Evolutionary conservation across 2,329 filamentous ascomycete genomes (phyloP), one percentile per base, ranked within the genome.

Genomic region (Fusarium decemcellulare): DNA sequence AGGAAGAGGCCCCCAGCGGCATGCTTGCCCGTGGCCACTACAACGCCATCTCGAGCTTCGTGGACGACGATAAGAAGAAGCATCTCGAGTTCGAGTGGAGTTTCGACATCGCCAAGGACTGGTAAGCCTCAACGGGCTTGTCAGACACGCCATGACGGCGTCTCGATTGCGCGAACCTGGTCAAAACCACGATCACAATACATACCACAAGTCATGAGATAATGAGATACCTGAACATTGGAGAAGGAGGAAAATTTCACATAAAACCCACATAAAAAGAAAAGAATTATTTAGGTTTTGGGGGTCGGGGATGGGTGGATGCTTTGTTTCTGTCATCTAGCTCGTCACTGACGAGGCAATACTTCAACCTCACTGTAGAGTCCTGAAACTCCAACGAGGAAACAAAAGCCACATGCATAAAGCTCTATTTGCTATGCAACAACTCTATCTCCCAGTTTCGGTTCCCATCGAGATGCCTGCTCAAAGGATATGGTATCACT

Each of bases 71-170:
- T 84, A 92, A 96, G 81, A 91, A 94, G 82, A 91, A 88, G 70
- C 95, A 99, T 82, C 86, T 99, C 69, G 87, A 92, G 79, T 99
- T 99, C 81, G 92, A 97, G 76, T 99, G 96, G 96, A 90, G 91
- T 67, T 98, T 99, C 77, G 93, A 98, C 78, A 97, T 99, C 80
- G 88, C 92, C 83, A 99, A 98, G 88, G 93, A 97, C 80, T 98
- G 96, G 96, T 93, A 90, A 72, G 74, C 36, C 23, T 34, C 52
- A 30, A 16, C 34, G 34, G 16, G 39, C 10, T 39, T 48, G 58
- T 14, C 50, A 32, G 55, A 50, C 52, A 59, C 58, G 39, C 39
- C 50, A 52, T 57, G 32, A 63, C 60, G 44, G 67, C 59, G 48
- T 39, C 52, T 59, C 18, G 37, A 55, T 61, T 43, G 61, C 42